Base-by-base conservation (phyloP, 1,284 basidiomycete species). In the Cutaneotrichosporon sp. region DNA sequence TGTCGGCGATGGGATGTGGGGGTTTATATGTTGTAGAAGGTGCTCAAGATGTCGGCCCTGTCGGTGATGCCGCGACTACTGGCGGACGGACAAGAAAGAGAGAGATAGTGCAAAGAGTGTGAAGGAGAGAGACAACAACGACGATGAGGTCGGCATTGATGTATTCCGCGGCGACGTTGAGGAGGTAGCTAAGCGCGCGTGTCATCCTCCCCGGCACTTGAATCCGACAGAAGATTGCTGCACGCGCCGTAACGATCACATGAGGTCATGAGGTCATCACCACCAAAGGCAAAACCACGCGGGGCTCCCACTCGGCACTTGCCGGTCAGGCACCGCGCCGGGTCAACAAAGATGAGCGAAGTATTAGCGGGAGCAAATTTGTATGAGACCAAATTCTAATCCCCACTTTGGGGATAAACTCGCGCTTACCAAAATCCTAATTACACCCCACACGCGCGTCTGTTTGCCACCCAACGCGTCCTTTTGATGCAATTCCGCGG, bases 161-260 rank as follows among this genome's bases (percentile, higher is more conserved):
- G 41, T 44, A 44, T 44, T 44, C 42, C 42, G 29, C 29, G 42
- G 42, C 27, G 27, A 44, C 27, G 42, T 32, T 27, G 17, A 8
- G 26, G 9, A 10, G 16, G 19, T 10, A 14, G 29, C 42, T 44
- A 44, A 44, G 42, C 42, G 42, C 42, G 27, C 38, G 38, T 41
- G 38, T 25, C 38, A 14, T 12, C 11, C 24, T 26, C 38, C 38
- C 38, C 38, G 38, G 38, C n/a, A n/a, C n/a, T n/a, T n/a, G n/a
- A n/a, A n/a, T n/a, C n/a, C n/a, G n/a, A n/a, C n/a, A n/a, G n/a
- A n/a, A n/a, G n/a, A n/a, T n/a, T n/a, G n/a, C n/a, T n/a, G n/a
- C n/a, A n/a, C n/a, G n/a, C n/a, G n/a, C n/a, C n/a, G n/a, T n/a
- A n/a, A n/a, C n/a, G n/a, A n/a, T n/a, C n/a, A n/a, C n/a, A n/a